Percentiles rank a stretch among this genome's conserved stretches.
Evolutionary conservation across 2,329 filamentous ascomycete genomes (phyloP).

Genomic region (Scytalidium lignicola): DNA sequence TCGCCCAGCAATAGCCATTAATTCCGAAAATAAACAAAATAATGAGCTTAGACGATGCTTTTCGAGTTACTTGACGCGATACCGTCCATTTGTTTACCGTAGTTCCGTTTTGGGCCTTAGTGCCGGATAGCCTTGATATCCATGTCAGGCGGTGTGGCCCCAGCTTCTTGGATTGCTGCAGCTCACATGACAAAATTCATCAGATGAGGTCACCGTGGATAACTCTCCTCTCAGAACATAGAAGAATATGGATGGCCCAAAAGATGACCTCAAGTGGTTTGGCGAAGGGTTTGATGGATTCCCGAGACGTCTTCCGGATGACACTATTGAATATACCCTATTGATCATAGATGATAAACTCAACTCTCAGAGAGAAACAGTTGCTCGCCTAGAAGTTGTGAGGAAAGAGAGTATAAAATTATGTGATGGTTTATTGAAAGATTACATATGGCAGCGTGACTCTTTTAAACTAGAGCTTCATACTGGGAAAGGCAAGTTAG

Average conservation of each 20-base stretch:
- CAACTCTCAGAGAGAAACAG: constrained; percentile 47
- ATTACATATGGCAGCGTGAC: constrained; percentile 95
- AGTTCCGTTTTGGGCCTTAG: constrained; percentile 4
- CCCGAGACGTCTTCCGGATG: constrained; percentile 68
- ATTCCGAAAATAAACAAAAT: constrained; percentile 22
- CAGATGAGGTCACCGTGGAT: too few relatives aligned
- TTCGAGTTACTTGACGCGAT: not conserved
- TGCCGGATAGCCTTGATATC: not conserved
- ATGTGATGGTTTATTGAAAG: constrained; percentile 60
- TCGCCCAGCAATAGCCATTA: constrained; percentile 20
- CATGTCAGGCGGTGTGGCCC: not conserved
- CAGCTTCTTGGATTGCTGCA: not conserved
- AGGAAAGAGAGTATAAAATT: constrained; percentile 64
- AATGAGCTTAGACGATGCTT: not conserved
- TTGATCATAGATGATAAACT: constrained; percentile 61
- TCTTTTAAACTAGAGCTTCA: constrained; percentile 59
- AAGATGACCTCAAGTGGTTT: constrained; percentile 61
- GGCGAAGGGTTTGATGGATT: constrained; percentile 54
- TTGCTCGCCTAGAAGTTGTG: constrained; percentile 64
- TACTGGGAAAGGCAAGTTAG: constrained; percentile 49
- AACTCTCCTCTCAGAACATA: too few relatives aligned
- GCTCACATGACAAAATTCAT: not conserved
- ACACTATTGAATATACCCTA: constrained; percentile 80
- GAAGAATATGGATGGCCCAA: constrained; percentile 30
- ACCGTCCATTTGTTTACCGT: constrained; percentile 16